These are phyloP conservation scores for Dimargaris verticillata DNA, from an alignment of 192 early-diverging fungal species.

Conservation along the genomic window DNA sequence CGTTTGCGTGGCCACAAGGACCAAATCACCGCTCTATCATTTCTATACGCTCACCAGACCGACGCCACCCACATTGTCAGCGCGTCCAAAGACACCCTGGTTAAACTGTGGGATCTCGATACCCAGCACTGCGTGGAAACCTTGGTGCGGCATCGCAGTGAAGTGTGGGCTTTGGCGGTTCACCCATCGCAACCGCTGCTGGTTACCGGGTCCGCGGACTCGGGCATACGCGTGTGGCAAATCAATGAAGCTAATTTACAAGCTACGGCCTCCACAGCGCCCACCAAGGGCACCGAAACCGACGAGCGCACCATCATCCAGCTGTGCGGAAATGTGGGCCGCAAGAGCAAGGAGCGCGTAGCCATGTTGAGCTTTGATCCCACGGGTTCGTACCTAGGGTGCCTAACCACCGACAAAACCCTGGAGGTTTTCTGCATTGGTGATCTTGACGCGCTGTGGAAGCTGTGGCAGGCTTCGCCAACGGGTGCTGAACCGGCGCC, in stretches of 20 bases:
- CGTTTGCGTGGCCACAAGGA: slow-evolving; percentile 91
- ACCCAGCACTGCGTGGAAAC: slow-evolving; percentile 92
- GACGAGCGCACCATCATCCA: slow-evolving; percentile 13
- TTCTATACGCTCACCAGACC: slow-evolving; percentile 24
- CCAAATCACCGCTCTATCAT: slow-evolving; percentile 63
- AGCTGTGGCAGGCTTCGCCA: slow-evolving; percentile 56
- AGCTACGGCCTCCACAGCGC: slow-evolving; percentile 7
- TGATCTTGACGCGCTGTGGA: slow-evolving; percentile 48
- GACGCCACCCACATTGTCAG: slow-evolving; percentile 47
- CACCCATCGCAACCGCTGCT: slow-evolving; percentile 44
- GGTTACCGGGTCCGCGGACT: slow-evolving; percentile 74
- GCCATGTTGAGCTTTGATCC: slow-evolving; percentile 63
- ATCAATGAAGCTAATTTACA: slow-evolving; percentile 33
- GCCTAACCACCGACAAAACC: slow-evolving; percentile 58
- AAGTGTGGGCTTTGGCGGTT: slow-evolving; percentile 79
- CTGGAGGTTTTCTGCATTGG: slow-evolving; percentile 75
- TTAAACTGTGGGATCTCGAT: slow-evolving; percentile 94
- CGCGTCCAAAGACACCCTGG: slow-evolving; percentile 85
- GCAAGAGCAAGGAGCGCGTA: slow-evolving; percentile 67
- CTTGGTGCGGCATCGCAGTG: slow-evolving; percentile 76
- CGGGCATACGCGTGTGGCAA: slow-evolving; percentile 76
- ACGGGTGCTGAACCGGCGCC: slow-evolving; percentile 49
- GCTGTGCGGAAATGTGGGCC: slow-evolving; percentile 49
- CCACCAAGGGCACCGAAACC: slow-evolving; percentile 14
- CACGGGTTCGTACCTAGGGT: slow-evolving; percentile 58